A percentile compares a stretch with the other conserved stretches of the same genome.
phyloP scores from a whole-genome alignment of 176 grass and related monocot species.

The Areca catechu region DNA sequence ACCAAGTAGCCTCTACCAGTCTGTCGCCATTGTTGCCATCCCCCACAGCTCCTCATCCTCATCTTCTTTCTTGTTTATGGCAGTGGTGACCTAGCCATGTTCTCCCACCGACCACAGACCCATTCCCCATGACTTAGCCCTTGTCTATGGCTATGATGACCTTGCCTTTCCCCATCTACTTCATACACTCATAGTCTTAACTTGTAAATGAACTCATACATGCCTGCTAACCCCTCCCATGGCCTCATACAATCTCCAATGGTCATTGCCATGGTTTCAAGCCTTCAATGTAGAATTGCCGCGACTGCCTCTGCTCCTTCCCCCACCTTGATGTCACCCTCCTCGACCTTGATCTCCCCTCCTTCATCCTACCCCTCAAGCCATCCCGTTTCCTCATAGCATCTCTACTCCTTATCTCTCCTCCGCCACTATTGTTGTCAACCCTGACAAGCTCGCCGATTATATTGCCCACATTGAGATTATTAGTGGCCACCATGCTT shows the following conservation, averaged over 20 bases:
- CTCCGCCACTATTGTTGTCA: not conserved
- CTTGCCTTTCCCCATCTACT: too few relatives aligned
- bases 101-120: too few relatives aligned
- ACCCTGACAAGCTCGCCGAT: not conserved
- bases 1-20: too few relatives aligned
- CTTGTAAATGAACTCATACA: not conserved
- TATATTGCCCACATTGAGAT: conserved; percentile 45
- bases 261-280: conserved; percentile 46
- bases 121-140: too few relatives aligned
- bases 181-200: too few relatives aligned
- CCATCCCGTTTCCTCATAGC: conserved; percentile 36
- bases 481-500: conserved; percentile 27
- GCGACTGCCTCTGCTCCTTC: conserved; percentile 55
- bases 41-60: too few relatives aligned
- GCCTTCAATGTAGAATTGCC: conserved; percentile 26
- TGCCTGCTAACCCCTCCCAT: conserved; percentile 16
- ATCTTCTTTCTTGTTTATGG: too few relatives aligned
- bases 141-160: too few relatives aligned
- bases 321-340: conserved; percentile 23
- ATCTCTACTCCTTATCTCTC: conserved; percentile 52
- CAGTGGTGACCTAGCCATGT: too few relatives aligned
- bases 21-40: too few relatives aligned
- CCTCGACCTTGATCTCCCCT: conserved; percentile 13
- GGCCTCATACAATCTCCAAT: conserved; percentile 18
- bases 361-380: conserved; percentile 10